Conservation (phyloP, 1,139 yeast species). For the Candida smagusa region DNA sequence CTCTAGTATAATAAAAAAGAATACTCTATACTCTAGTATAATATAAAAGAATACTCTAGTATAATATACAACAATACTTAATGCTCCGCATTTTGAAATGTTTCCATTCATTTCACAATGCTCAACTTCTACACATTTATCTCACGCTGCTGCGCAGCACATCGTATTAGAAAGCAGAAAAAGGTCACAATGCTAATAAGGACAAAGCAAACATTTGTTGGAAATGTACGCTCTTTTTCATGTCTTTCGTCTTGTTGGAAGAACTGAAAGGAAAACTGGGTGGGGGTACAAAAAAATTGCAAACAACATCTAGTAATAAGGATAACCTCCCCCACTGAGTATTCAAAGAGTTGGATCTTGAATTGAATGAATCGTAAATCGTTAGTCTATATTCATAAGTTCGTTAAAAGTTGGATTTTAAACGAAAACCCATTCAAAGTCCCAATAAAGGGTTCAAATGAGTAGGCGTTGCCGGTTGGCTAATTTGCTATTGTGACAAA, state of each 20-base stretch:
- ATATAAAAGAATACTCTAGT: too few relatives aligned
- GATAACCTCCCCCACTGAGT: slow-evolving; percentile 9
- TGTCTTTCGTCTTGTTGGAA: slow-evolving; percentile 16
- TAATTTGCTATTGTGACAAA: slow-evolving; percentile 2
- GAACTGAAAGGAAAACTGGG: slow-evolving; percentile 17
- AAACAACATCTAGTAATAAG: slow-evolving; percentile 4
- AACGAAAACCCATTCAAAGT: slow-evolving; percentile 15
- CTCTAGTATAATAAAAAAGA: too few relatives aligned
- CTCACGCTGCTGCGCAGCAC: too few relatives aligned
- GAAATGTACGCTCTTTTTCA: slow-evolving; percentile 14
- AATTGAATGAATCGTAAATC: slow-evolving; percentile 15
- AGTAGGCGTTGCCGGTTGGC: slow-evolving; percentile 4
- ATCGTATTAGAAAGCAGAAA: slow-evolving; percentile 7
- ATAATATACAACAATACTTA: too few relatives aligned
- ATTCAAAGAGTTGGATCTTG: slow-evolving; percentile 35
- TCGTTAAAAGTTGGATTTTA: slow-evolving; percentile 42
- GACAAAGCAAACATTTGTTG: slow-evolving; percentile 13
- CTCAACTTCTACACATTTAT: too few relatives aligned
- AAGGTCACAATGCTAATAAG: slow-evolving; percentile 8
- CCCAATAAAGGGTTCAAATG: slow-evolving; percentile 10
- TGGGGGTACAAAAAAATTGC: slow-evolving; percentile 4
- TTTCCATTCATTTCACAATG: too few relatives aligned
- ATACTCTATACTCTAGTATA: too few relatives aligned
- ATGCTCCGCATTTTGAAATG: too few relatives aligned
- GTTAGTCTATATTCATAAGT: slow-evolving; percentile 19